Conservation (phyloP, 2,329 filamentous ascomycete species). For the Alternaria sp. region DNA sequence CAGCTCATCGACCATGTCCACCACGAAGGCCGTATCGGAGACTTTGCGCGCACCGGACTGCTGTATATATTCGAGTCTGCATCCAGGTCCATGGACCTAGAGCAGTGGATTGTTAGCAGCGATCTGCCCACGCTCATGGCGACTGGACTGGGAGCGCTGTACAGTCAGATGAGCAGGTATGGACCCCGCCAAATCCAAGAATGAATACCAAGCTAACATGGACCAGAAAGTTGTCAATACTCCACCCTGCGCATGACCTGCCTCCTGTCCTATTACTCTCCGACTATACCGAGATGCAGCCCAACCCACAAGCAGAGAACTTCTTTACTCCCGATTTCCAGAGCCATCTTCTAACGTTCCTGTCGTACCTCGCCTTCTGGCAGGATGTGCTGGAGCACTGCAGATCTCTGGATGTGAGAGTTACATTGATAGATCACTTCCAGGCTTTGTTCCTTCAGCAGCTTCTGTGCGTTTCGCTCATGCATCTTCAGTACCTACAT, state of each 20-base stretch:
- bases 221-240: slow-evolving; percentile 77
- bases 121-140: slow-evolving; percentile 97
- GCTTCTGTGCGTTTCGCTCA: slow-evolving; percentile 69
- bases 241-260: slow-evolving; percentile 75
- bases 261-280: slow-evolving; percentile 88
- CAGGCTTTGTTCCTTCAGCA: slow-evolving; percentile 96
- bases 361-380: slow-evolving; percentile 96
- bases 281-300: slow-evolving; percentile 80
- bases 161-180: slow-evolving; percentile 71
- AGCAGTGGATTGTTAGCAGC: slow-evolving; percentile 97
- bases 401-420: slow-evolving; percentile 87
- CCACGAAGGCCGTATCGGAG: slow-evolving; percentile 90
- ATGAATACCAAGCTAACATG: slow-evolving; percentile 19
- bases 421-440: slow-evolving; percentile 93
- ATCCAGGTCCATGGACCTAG: slow-evolving; percentile 79
- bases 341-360: slow-evolving; percentile 88
- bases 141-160: slow-evolving; percentile 83
- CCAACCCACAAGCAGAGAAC: slow-evolving; percentile 71
- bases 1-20: slow-evolving; percentile 96
- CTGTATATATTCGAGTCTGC: slow-evolving; percentile 96
- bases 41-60: slow-evolving; percentile 92
- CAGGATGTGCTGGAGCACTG: slow-evolving; percentile 98
- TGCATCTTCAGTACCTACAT: background rate
- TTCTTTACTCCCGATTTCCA: slow-evolving; percentile 79
- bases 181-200: slow-evolving; percentile 12